phyloP scores from a whole-genome alignment of 352 stramenopile genomes.

The Phytophthora boehmeriae region DNA sequence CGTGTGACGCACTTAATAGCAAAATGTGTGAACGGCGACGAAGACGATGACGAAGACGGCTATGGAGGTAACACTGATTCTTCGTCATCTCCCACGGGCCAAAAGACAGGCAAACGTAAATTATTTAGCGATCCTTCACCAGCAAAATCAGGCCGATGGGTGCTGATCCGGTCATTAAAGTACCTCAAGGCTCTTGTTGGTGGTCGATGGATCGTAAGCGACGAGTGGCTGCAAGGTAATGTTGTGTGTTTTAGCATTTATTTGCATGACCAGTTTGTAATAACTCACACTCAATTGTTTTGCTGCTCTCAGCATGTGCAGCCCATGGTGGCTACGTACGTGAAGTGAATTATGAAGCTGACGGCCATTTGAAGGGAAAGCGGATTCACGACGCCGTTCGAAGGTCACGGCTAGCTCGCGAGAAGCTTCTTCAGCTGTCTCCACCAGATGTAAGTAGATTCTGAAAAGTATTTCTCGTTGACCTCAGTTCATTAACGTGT shows the following conservation, averaged over 20 bases:
- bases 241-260: neutral
- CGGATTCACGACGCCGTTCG: conserved; percentile 58
- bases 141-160: conserved; percentile 59
- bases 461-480: neutral
- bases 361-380: conserved; percentile 64
- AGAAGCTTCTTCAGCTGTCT: conserved; percentile 42
- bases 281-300: conserved; percentile 1
- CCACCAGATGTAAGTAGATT: conserved; percentile 28
- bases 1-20: conserved; percentile 85
- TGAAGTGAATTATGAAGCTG: conserved; percentile 60
- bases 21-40: conserved; percentile 66
- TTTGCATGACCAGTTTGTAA: neutral
- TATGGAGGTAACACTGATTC: conserved; percentile 31
- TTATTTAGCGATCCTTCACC: conserved; percentile 41
- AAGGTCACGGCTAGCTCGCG: conserved; percentile 43
- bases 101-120: conserved; percentile 45
- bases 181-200: conserved; percentile 83
- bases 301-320: conserved; percentile 47
- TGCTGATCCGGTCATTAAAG: conserved; percentile 87
- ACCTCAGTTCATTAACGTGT: conserved; percentile 1
- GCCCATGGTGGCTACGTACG: conserved; percentile 38
- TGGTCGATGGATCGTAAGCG: conserved; percentile 85
- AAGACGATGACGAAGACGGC: conserved; percentile 28
- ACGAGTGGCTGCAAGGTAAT: conserved; percentile 78
- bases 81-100: conserved; percentile 10